A percentile compares a stretch with the other conserved stretches of the same genome.
Conservation (phyloP, 148 eudicot species). For the Polygonum maritimum region DNA sequence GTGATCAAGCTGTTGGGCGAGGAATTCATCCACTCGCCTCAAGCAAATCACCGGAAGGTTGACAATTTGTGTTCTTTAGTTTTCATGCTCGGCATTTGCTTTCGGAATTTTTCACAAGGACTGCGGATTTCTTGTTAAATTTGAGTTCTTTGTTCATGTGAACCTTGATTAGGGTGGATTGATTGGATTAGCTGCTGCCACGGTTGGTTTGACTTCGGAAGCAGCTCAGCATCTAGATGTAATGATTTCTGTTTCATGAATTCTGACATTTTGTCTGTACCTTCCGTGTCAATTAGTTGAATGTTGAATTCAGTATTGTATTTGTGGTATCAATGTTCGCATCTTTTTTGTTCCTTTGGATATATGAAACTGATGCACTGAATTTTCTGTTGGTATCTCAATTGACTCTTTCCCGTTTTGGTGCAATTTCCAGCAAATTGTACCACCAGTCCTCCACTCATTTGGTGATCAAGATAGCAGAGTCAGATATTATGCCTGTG, state of each 20-base stretch:
- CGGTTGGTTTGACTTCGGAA: slow-evolving; percentile 84
- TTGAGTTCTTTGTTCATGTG: neutral
- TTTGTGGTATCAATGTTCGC: neutral
- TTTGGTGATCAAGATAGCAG: slow-evolving; percentile 91
- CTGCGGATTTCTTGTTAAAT: neutral
- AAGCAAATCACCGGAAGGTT: slow-evolving; percentile 88
- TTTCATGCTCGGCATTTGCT: neutral
- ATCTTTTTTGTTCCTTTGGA: neutral
- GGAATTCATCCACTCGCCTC: slow-evolving; percentile 70
- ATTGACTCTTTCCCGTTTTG: slow-evolving; percentile 10
- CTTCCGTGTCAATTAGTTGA: neutral
- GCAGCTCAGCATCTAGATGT: slow-evolving; percentile 99
- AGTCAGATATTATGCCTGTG: slow-evolving; percentile 99
- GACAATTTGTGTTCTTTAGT: neutral
- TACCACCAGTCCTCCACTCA: slow-evolving; percentile 85
- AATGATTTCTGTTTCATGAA: neutral
- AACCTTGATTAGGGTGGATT: slow-evolving; percentile 70
- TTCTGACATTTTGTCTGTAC: neutral
- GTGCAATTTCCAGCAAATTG: slow-evolving; percentile 63
- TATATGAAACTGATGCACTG: neutral
- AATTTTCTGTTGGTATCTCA: slow-evolving; percentile 8
- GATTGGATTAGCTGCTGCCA: slow-evolving; percentile 96
- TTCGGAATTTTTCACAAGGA: neutral
- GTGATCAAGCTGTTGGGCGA: slow-evolving; percentile 70
- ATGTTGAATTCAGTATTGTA: neutral